Evolutionary conservation across 371 early-diverging fungal genomes (phyloP), one percentile per base, ranked within the genome.

Genomic region (Actinomortierella wolfii): DNA sequence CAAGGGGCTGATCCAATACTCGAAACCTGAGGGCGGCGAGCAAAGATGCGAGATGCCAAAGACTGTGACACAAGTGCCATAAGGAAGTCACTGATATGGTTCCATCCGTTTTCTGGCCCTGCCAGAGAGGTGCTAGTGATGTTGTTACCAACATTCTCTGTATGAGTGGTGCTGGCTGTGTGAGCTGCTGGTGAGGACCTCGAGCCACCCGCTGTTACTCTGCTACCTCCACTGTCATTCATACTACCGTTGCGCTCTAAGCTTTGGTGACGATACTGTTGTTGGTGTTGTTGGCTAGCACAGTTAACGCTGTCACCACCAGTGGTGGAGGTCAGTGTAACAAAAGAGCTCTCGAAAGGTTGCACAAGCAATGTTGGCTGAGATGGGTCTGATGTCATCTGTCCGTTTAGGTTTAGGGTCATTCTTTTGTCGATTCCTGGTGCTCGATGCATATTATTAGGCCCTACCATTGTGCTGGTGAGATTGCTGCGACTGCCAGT

Each of bases 41-140:
- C 47, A 34, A 51, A 56, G 25, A 73, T 47, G 17, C 73, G 73
- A 56, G 73, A 73, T 23, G 58, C 45, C 8, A 66, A 48, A 0
- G 73, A 59, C 8, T 66, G 47, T 3, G 73, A 59, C 23, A 54
- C n/a, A 1, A 70, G 42, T 8, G 56, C 46, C 23, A 50, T 43
- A 9, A 58, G n/a, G 26, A 57, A 57, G 15, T 50, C 45, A 23
- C 51, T 51, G 34, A 60, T 18, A 13, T 55, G 61, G 57, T 29
- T 28, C 47, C 51, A 60, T 24, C 59, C 58, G n/a, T 20, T 20
- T 20, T 17, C 45, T 6, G 20, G 26, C 20, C 18, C 28, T 15
- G 39, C n/a, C 5, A 43, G 13, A 14, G 49, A 41, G 6, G 55
- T 13, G 15, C 23, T 24, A 15, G 4, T 0, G 26, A n/a, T 23